Conservation (phyloP, 306 rosid species). For the Cotoneaster glaucophyllus region DNA sequence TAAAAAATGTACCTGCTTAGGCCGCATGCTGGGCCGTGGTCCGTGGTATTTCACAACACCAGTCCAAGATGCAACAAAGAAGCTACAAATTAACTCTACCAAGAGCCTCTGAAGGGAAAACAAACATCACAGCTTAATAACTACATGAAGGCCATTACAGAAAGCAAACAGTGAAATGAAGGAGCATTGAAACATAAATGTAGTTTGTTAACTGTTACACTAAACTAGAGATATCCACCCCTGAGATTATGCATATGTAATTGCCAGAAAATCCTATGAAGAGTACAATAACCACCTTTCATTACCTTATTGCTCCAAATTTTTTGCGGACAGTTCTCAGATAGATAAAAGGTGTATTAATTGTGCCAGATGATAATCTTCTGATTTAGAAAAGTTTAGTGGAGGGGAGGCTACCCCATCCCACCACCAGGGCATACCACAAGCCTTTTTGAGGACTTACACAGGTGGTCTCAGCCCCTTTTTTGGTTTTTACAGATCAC, state of each 20-base stretch:
- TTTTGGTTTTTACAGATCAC: too few species aligned
- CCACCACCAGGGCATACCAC: too few species aligned
- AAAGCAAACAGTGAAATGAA: background rate
- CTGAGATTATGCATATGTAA: background rate
- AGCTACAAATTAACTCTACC: constrained; percentile 94
- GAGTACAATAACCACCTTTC: background rate
- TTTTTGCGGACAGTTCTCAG: background rate
- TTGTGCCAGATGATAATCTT: background rate
- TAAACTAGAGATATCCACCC: background rate
- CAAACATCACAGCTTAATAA: background rate
- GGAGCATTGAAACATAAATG: background rate
- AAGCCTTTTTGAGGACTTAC: too few species aligned
- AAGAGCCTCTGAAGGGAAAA: constrained; percentile 57
- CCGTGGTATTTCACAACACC: constrained; percentile 98
- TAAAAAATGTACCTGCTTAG: constrained; percentile 57
- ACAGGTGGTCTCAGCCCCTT: too few species aligned
- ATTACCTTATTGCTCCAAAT: background rate
- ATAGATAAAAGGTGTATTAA: background rate
- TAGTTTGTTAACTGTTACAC: background rate
- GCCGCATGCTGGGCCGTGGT: constrained; percentile 87
- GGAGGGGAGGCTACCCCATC: too few species aligned
- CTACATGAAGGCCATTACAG: background rate
- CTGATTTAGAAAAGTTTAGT: too few species aligned
- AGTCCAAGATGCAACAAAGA: constrained; percentile 99
- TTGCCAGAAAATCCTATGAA: background rate